Base-by-base conservation (phyloP, 2,329 filamentous ascomycete genomes). In the Pseudohalonectria lignicola region DNA sequence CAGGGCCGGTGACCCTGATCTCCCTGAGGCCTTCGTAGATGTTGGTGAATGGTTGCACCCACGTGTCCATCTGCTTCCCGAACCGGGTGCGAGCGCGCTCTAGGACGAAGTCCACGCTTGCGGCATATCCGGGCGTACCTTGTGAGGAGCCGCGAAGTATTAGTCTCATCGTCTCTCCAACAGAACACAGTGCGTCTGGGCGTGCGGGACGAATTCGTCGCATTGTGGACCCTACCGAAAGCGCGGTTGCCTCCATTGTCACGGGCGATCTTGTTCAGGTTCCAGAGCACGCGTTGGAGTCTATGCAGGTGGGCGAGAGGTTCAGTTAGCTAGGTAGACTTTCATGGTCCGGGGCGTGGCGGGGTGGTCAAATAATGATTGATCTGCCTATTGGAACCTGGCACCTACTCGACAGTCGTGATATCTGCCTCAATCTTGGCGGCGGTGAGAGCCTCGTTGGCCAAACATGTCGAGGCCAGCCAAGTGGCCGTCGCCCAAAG, bases 161-260 rank as follows among this genome's bases (percentile, higher is more conserved):
- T n/a, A n/a, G n/a, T n/a, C n/a, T n/a, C n/a, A n/a, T n/a, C n/a
- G n/a, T n/a, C n/a, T n/a, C n/a, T n/a, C n/a, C n/a, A n/a, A n/a
- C n/a, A n/a, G n/a, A n/a, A n/a, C n/a, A n/a, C n/a, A n/a, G n/a
- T n/a, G n/a, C n/a, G n/a, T n/a, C n/a, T n/a, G n/a, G n/a, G n/a
- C n/a, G n/a, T n/a, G n/a, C n/a, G n/a, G n/a, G n/a, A n/a, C n/a
- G n/a, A n/a, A n/a, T n/a, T n/a, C n/a, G n/a, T n/a, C n/a, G n/a
- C n/a, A n/a, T n/a, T n/a, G n/a, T n/a, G n/a, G n/a, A n/a, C n/a
- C n/a, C n/a, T n/a, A n/a, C 74, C 74, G 41, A 75, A 77, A 4
- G 74, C 74, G 37, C 74, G 64, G 53, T 75, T 77, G n/a, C 73
- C 74, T 28, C 69, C 71, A 47, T 79, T 69, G 37, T 64, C 59